Base-by-base conservation (phyloP, 2,329 filamentous ascomycete species). In the Penicillium nordicum region DNA sequence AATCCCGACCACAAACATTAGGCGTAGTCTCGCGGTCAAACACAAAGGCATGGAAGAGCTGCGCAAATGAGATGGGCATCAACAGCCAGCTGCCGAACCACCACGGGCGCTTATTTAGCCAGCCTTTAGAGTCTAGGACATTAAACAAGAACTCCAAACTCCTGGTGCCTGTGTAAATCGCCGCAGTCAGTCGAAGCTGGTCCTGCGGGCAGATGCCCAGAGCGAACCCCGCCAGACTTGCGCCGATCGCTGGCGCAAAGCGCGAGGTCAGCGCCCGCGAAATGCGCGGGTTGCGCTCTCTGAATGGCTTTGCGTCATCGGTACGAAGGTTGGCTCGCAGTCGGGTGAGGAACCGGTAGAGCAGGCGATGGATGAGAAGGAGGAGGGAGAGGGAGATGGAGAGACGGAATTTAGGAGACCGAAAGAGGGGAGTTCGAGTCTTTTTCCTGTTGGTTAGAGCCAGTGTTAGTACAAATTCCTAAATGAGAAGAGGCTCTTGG, bases 121-220 rank as follows among this genome's bases (percentile, higher is more conserved):
- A 85, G 7, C 87, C 87, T 41, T 88, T 85, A 43, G 88, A 85
- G 69, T 96, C 90, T 5, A 90, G 81, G 21, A 87, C 80, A 72
- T 96, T 96, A 81, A 92, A 97, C 5, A 84, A 81, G 64, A 93
- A 94, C 71, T 99, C 93, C 37, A 95, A 78, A 1, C 90, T 89
- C 49, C 90, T 84, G 63, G 91, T 93, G 59, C 91, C 80, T 54
- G 87, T 80, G 70, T 93, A 95, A 59, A 97, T 90, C 14, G 91
- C 87, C 45, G 94, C 82, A 0, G 89, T 90, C 51, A 93, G 80
- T 49, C 94, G 86, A 64, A 94, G 72, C 63, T 89, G 86, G 60
- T 85, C 81, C 37, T 80, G 84, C 64, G 69, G 93, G 80, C 86
- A 90, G 10, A 96, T 82, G 8, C 89, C 90, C 18, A 97, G 79